phyloP scores from a whole-genome alignment of 1,284 basidiomycete genomes.

The Boletus hoseneyae region DNA sequence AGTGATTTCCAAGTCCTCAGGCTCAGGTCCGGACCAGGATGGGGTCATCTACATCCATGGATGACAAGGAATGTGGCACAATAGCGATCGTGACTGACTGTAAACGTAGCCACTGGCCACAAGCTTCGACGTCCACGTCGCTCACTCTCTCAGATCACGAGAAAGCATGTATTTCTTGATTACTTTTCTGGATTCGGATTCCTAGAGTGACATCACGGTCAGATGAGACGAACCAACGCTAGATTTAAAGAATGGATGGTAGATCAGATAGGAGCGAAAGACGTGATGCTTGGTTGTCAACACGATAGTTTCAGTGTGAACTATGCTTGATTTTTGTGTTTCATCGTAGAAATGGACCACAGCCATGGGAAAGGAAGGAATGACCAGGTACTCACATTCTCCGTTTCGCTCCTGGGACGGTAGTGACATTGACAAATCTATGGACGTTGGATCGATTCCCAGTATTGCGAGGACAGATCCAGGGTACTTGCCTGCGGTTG shows the following conservation, averaged over 20 bases:
- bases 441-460: not conserved
- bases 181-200: conserved; percentile 17
- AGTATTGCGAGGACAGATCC: not conserved
- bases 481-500: conserved; percentile 77
- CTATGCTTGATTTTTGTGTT: conserved; percentile 28
- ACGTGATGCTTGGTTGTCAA: conserved; percentile 30
- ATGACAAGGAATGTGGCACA: not conserved
- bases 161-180: not conserved
- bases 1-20: no score
- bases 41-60: not conserved
- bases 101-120: not conserved
- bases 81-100: not conserved
- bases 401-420: conserved; percentile 86
- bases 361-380: not conserved
- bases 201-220: conserved; percentile 15
- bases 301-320: conserved; percentile 33
- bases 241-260: not conserved
- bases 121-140: not conserved
- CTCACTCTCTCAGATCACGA: no score
- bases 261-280: conserved; percentile 32
- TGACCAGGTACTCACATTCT: conserved; percentile 15
- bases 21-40: not conserved
- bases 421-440: conserved; percentile 92
- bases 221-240: conserved; percentile 1
- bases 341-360: conserved; percentile 16